Evolutionary conservation across 1,284 basidiomycete species (phyloP), one percentile per base, ranked within the genome.

Genomic region (Porodaedalea pini): DNA sequence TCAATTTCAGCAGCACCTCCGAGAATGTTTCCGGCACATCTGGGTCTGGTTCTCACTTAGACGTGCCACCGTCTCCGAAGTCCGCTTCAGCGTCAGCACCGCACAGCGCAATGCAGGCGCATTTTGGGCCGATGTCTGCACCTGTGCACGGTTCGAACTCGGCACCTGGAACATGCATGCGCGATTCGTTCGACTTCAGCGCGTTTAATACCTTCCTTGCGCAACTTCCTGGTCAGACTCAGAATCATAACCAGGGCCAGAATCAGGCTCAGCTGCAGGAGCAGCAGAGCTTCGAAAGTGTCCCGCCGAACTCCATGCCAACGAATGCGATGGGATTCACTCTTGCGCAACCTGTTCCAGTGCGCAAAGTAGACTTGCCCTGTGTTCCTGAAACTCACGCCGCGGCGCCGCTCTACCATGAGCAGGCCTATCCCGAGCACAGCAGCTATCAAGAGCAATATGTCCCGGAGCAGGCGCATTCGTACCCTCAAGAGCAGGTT

Each of bases 1-100:
- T 78, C 50, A 69, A 72, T 58, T 67, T 68, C 19, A 67, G 67
- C 44, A 64, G 67, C 44, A 63, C 65, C 5, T 70, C 29, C n/a
- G 6, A 25, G 17, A 49, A 43, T 5, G n/a, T 11, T 15, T 31
- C 45, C 10, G 25, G 15, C 25, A 7, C 7, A 31, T 47, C 45
- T 27, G 39, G 39, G 17, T 27, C 36, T 23, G 50, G 19, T 21
- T 10, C 39, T n/a, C 23, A 40, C 27, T 15, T 41, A 19, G 51
- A 27, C 3, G 25, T 21, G 15, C 41, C 53, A 34, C n/a, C 40
- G 6, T 36, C 53, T 13, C 44, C 53, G 2, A 40, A 2, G 34
- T 43, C 55, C 11, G 39, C 50, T 17, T 45, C 53, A 13, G 44
- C 25, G 13, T 29, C 52, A 1, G 56, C 51, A 10, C 23, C 50